These are phyloP conservation scores for Stevia rebaudiana DNA, from an alignment of 140 eudicot species.

Conservation along the genomic window DNA sequence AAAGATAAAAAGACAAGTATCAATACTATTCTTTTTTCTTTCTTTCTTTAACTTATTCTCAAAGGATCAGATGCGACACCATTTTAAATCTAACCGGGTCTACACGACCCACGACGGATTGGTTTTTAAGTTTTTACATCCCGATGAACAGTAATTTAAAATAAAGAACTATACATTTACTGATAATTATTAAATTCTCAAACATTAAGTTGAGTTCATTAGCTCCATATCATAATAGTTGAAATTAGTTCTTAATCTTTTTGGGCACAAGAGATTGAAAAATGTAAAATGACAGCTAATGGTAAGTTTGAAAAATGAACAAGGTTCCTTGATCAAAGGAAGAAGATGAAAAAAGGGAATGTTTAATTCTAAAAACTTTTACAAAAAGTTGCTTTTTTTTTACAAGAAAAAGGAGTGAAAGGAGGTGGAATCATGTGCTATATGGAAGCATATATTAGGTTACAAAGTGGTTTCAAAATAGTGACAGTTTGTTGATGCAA, in stretches of 20 bases:
- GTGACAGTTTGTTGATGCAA: conserved; percentile 25
- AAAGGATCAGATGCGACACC: conserved; percentile 49
- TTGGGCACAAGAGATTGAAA: conserved; percentile 18
- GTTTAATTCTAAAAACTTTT: conserved; percentile 44
- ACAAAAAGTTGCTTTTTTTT: conserved; percentile 40
- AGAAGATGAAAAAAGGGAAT: conserved; percentile 45
- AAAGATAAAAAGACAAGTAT: conserved; percentile 20
- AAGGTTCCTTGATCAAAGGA: conserved; percentile 42
- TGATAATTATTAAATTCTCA: no score
- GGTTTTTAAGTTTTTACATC: not conserved
- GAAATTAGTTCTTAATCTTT: conserved; percentile 15
- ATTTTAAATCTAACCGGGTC: conserved; percentile 9
- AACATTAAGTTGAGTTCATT: no score
- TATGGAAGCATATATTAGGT: conserved; percentile 41
- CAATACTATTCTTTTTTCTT: conserved; percentile 17
- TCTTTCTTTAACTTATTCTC: conserved; percentile 26
- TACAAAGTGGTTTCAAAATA: conserved; percentile 25
- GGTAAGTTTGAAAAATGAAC: conserved; percentile 46
- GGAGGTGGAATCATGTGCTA: conserved; percentile 43
- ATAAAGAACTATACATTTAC: no score
- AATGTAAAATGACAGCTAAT: conserved; percentile 36
- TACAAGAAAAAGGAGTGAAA: conserved; percentile 38
- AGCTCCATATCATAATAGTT: not conserved
- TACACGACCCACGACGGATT: conserved; percentile 9
- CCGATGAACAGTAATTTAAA: not conserved